These are phyloP conservation scores for Trametes elegans DNA, from an alignment of 768 basidiomycete genomes.

Conservation along the genomic window DNA sequence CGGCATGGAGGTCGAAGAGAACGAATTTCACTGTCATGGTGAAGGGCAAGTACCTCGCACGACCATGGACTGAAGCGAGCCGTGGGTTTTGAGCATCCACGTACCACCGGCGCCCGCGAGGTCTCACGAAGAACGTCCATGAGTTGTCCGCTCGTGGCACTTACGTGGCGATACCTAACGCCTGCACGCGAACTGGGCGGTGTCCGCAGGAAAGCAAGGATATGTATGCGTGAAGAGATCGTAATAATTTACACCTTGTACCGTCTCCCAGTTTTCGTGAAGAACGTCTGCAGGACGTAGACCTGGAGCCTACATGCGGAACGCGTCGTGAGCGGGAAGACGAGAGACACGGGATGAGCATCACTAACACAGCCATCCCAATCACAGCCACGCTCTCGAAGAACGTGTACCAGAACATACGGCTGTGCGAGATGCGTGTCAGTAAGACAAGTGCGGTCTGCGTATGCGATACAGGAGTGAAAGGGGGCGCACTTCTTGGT, in stretches of 20 bases:
- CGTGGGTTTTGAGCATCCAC: too few relatives aligned
- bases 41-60: background rate
- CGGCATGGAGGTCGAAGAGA: background rate
- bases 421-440: constrained; percentile 40
- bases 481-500: constrained; percentile 67
- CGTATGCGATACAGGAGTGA: background rate
- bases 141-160: too few relatives aligned
- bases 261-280: constrained; percentile 87
- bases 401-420: constrained; percentile 92
- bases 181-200: too few relatives aligned
- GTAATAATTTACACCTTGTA: constrained; percentile 70
- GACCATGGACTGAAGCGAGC: background rate
- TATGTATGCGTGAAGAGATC: constrained; percentile 14
- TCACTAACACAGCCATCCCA: constrained; percentile 82
- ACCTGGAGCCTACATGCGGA: constrained; percentile 67
- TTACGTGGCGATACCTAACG: too few relatives aligned
- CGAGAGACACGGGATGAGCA: background rate
- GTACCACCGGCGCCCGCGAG: too few relatives aligned
- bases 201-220: background rate
- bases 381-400: constrained; percentile 77
- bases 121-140: background rate
- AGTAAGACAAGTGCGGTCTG: background rate
- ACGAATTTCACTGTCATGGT: background rate
- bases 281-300: constrained; percentile 93
- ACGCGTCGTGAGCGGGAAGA: constrained; percentile 12